A percentile compares a stretch with the other conserved stretches of the same genome.
phyloP scores from a whole-genome alignment of 1,284 basidiomycete genomes.

The Neolentinus lepideus region DNA sequence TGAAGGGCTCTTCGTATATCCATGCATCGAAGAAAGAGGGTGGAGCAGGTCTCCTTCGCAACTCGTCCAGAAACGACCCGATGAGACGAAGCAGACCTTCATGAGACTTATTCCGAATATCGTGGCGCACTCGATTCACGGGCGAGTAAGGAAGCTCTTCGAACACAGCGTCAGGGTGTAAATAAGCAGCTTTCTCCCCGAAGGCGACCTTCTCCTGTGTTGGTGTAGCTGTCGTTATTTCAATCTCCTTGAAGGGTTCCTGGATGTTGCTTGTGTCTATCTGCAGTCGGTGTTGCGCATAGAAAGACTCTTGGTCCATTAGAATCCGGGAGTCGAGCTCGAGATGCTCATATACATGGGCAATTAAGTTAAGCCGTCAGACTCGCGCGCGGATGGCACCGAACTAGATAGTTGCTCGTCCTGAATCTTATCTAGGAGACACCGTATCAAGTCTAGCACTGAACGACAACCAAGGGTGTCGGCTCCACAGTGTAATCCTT shows the following conservation, averaged over 20 bases:
- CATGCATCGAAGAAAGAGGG: constrained; percentile 39
- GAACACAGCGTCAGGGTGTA: not conserved
- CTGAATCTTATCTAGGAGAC: too few species aligned
- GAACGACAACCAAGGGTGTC: too few species aligned
- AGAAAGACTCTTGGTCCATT: too few species aligned
- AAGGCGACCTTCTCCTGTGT: not conserved
- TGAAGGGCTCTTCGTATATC: constrained; percentile 12
- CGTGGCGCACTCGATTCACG: not conserved
- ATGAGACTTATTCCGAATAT: constrained; percentile 25
- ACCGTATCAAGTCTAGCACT: too few species aligned
- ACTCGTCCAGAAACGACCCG: constrained; percentile 47
- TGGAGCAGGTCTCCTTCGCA: constrained; percentile 45
- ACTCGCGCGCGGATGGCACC: too few species aligned
- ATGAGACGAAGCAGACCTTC: constrained; percentile 56
- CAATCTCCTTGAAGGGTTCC: not conserved
- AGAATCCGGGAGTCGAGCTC: too few species aligned
- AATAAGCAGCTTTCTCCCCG: not conserved
- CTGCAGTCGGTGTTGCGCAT: too few species aligned
- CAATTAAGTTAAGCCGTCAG: too few species aligned
- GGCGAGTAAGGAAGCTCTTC: not conserved
- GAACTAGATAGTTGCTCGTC: too few species aligned
- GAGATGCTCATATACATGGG: too few species aligned
- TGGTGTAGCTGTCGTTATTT: not conserved
- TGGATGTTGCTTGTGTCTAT: too few species aligned
- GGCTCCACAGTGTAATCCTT: too few species aligned